Base-by-base conservation (phyloP, 2,329 filamentous ascomycete species). In the Colletotrichum brevisporum region DNA sequence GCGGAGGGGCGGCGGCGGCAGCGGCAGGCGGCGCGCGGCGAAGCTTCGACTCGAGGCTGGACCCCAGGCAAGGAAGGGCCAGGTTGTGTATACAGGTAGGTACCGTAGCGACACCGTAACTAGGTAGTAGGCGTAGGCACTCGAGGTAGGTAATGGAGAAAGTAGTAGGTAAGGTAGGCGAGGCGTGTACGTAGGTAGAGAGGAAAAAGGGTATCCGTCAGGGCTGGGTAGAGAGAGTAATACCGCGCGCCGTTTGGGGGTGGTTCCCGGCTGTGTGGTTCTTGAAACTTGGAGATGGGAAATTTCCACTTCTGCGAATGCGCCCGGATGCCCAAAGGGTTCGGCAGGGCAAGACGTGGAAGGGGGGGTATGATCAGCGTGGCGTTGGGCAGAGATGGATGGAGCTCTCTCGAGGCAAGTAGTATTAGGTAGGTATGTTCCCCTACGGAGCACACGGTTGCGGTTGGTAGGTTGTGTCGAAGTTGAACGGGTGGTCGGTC, bases 341-440 rank as follows among this genome's bases (percentile, higher is more conserved):
- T 36, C 41, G 71, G 74, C 70, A 51, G 50, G 56, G 26, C 41
- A 39, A 57, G 50, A 45, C n/a, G 36, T 70, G 73, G 73, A 54
- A 63, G 68, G 66, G 74, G 48, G 63, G 57, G 72, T 74, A 71
- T 74, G 75, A 80, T 79, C 78, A 77, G 77, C 78, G 75, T 77
- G 36, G 74, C 55, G 78, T 80, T 80, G 78, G 78, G 78, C 77
- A 78, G 77, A 76, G 74, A 79, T 72, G 73, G 74, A 79, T 72
- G 73, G 73, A 69, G 71, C 72, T 58, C 55, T 39, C 36, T 48
- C 41, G 16, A 16, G 8, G 31, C 10, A 36, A 36, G 31, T 36
- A 36, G 1, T n/a, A n/a, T n/a, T n/a, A n/a, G n/a, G n/a, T 8
- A 8, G 6, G 24, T 31, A 52, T 24, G 21, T 24, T 24, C 21